Evolutionary conservation across 257 asterid species (phyloP).

Genomic region (Coffea eugenioides): DNA sequence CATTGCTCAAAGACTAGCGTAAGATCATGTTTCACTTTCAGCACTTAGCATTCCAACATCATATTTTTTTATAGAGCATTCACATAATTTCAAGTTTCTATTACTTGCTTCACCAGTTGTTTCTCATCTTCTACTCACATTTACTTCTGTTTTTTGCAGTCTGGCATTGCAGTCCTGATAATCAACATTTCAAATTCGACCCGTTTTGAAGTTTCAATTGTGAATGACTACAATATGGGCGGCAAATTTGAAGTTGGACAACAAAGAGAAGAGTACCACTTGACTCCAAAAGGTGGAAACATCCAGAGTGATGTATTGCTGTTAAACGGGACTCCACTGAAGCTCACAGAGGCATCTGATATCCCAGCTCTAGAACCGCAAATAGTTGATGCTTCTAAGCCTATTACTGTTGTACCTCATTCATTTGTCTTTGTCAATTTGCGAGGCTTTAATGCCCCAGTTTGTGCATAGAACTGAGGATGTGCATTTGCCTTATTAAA

Average conservation of each 20-base stretch:
- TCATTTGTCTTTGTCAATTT: conserved; percentile 58
- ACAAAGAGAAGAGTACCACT: conserved; percentile 70
- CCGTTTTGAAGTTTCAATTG: conserved; percentile 38
- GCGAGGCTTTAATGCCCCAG: conserved; percentile 65
- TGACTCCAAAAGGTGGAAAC: conserved; percentile 67
- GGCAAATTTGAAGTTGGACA: neutral
- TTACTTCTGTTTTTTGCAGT: conserved; percentile 27
- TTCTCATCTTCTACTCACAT: neutral
- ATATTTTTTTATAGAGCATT: neutral
- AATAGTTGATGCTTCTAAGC: conserved; percentile 39
- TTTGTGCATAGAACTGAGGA: conserved; percentile 47
- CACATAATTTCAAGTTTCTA: neutral
- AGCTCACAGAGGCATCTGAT: conserved; percentile 50
- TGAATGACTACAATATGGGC: conserved; percentile 27
- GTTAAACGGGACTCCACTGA: conserved; percentile 61
- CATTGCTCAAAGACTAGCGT: conserved; percentile 70
- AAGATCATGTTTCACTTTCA: conserved; percentile 21
- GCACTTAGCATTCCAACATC: neutral
- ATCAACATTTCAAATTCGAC: conserved; percentile 83
- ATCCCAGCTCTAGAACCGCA: conserved; percentile 58
- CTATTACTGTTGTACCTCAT: conserved; percentile 45
- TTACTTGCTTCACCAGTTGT: neutral
- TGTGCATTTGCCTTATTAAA: neutral
- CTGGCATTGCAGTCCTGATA: conserved; percentile 47
- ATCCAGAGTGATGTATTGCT: conserved; percentile 62